A percentile compares a stretch with the other conserved stretches of the same genome.
These are phyloP conservation scores for Butyriboletus loyo DNA, from an alignment of 768 basidiomycete genomes.

Conservation along the genomic window DNA sequence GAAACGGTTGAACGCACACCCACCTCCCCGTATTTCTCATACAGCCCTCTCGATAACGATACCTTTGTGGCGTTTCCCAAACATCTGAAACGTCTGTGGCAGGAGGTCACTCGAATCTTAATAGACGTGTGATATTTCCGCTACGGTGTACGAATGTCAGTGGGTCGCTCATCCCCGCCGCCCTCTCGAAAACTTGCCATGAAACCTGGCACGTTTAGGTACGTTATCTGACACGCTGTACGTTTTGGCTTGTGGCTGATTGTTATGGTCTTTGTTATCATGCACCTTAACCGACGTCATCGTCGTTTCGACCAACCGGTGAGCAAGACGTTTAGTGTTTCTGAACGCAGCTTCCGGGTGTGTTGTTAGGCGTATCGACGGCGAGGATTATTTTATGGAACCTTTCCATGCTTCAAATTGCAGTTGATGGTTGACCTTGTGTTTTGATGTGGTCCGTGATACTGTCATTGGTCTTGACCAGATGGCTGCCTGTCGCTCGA, in stretches of 20 bases:
- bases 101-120: not conserved
- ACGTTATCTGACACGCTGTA: not conserved
- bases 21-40: not conserved
- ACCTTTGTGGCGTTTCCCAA: constrained; percentile 1
- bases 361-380: not conserved
- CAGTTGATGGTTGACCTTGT: not conserved
- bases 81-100: constrained; percentile 7
- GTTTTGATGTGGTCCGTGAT: not conserved
- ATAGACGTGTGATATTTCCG: not conserved
- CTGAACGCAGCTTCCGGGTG: not conserved
- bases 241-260: not conserved
- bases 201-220: not conserved
- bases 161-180: not conserved
- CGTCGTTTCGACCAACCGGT: not conserved
- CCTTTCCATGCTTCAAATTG: not conserved
- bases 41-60: not conserved
- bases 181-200: not conserved
- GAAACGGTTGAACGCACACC: not conserved
- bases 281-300: not conserved
- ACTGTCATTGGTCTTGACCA: not conserved
- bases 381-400: too few relatives aligned
- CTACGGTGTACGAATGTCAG: not conserved
- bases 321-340: not conserved
- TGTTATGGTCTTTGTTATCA: not conserved
- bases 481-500: not conserved